phyloP scores from a whole-genome alignment of 2,329 filamentous ascomycete genomes.

The Chaetothyriales sp. region DNA sequence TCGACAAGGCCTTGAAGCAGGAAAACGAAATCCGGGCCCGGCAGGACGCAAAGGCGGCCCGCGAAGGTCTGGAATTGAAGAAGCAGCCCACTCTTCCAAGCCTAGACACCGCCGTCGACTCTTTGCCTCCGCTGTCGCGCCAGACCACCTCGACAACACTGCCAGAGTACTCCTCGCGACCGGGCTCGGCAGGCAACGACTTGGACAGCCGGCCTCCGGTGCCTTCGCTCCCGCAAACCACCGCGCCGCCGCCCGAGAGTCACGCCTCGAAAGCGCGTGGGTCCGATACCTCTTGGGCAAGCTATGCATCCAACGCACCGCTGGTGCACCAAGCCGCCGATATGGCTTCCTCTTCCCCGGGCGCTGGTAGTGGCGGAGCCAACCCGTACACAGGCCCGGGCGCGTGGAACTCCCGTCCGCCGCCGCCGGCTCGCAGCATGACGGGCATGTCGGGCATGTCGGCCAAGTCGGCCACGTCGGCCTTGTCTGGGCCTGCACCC shows the following conservation, averaged over 20 bases:
- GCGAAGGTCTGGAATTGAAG: constrained; percentile 19
- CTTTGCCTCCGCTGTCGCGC: constrained; percentile 46
- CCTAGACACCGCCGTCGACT: constrained; percentile 34
- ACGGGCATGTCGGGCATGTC: constrained; percentile 19
- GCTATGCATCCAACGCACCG: constrained; percentile 51
- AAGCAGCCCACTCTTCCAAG: constrained; percentile 49
- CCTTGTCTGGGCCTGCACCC: constrained; percentile 18
- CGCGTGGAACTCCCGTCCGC: constrained; percentile 12
- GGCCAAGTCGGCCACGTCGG: constrained; percentile 20
- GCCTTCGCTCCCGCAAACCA: constrained; percentile 25
- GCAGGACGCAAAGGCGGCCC: constrained; percentile 36
- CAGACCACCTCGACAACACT: constrained; percentile 50
- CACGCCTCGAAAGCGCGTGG: constrained; percentile 39
- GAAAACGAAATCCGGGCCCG: constrained; percentile 44
- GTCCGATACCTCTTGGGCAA: constrained; percentile 40
- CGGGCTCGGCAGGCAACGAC: constrained; percentile 36
- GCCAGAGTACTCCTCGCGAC: constrained; percentile 48
- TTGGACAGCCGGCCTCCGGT: constrained; percentile 19
- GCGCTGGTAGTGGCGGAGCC: constrained; percentile 5
- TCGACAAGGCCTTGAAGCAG: constrained; percentile 75
- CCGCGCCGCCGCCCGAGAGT: constrained; percentile 26
- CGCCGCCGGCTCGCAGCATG: constrained; percentile 9
- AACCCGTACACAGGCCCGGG: constrained; percentile 8
- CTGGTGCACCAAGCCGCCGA: constrained; percentile 46
- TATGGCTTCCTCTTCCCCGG: constrained; percentile 42